Evolutionary conservation across 208 protist genomes (phyloP), one percentile per base, ranked within the genome.

Genomic region (Strigomonas culicis): DNA sequence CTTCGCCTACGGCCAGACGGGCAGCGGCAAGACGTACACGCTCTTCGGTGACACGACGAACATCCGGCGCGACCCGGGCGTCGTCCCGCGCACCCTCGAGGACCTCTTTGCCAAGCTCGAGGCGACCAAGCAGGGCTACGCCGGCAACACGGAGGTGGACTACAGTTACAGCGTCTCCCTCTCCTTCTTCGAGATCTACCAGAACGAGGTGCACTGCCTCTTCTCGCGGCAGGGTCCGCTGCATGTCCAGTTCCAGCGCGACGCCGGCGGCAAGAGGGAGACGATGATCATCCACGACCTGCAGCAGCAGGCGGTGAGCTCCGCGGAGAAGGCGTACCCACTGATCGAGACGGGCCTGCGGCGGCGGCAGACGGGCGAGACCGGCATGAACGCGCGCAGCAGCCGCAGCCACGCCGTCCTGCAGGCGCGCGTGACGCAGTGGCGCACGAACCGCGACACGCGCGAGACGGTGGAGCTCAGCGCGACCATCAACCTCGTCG

Each of bases 381-480:
- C 96, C 3, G 82, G 88, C 43, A 98, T 98, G 92, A 99, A 99
- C 79, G 81, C 91, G 1, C 68, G 75, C 36, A 97, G 87, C 61
- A 94, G 81, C 61, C 82, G 97, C 31, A 98, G 97, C 15, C 97
- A 99, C 80, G 95, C 96, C 19, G 94, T 99, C 31, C 82, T 99
- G 51, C 75, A 94, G 52, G 25, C 94, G 22, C 68, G 76, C 39
- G 66, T 93, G 21, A 70, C 70, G 58, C 89, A 92, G 57, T 84
- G 69, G 64, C 66, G 70, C 63, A 83, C 78, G 28, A 72, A 86
- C 73, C 49, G 66, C n/a, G 46, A 80, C 13, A 88, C 82, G 11
- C 77, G 72, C 30, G 92, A 83, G 72, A 68, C 70, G 22, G 73
- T 90, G n/a, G 82, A 93, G 72, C 72, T 79, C 21, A 63, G 76